Evolutionary conservation across 2,329 filamentous ascomycete species (phyloP).

Genomic region (Curvularia lunata): DNA sequence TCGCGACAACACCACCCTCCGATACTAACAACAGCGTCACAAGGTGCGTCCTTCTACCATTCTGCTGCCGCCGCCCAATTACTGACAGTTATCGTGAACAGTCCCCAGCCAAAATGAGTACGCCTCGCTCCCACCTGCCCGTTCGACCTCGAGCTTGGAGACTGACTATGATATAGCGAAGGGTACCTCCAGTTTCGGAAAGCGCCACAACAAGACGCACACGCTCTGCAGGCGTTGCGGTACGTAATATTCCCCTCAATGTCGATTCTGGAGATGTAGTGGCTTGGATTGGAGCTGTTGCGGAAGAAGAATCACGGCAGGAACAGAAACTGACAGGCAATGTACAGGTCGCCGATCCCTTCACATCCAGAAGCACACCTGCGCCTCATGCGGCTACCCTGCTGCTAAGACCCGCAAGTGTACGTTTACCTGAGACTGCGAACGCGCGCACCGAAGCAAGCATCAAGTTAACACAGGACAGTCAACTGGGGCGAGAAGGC

Average conservation of each 20-base stretch:
- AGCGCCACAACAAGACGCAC: slow-evolving; percentile 98
- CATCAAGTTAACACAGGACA: slow-evolving; percentile 54
- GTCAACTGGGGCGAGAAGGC: slow-evolving; percentile 99
- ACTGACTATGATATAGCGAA: slow-evolving; percentile 66
- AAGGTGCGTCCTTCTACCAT: slow-evolving; percentile 35
- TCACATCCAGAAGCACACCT: slow-evolving; percentile 99
- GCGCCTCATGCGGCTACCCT: slow-evolving; percentile 94
- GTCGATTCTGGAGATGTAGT: slow-evolving; percentile 15
- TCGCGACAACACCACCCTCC: slow-evolving; percentile 32
- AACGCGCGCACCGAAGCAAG: slow-evolving; percentile 11
- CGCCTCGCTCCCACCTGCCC: slow-evolving; percentile 44
- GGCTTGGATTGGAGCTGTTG: slow-evolving; percentile 11
- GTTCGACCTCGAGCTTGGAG: slow-evolving; percentile 36
- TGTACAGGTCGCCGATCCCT: slow-evolving; percentile 85
- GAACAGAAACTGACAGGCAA: slow-evolving; percentile 44
- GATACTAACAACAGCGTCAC: slow-evolving; percentile 49
- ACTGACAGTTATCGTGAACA: slow-evolving; percentile 33
- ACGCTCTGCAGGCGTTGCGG: slow-evolving; percentile 97
- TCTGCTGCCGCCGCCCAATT: slow-evolving; percentile 10
- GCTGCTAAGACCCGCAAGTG: slow-evolving; percentile 97
- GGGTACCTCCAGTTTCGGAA: slow-evolving; percentile 75
- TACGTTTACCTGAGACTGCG: slow-evolving; percentile 64
- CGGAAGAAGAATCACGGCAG: not conserved
- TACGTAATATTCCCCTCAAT: slow-evolving; percentile 61
- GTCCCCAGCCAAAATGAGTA: slow-evolving; percentile 66